Conservation (phyloP, 345 rosid genomes). For the Fremontodendron californicum region DNA sequence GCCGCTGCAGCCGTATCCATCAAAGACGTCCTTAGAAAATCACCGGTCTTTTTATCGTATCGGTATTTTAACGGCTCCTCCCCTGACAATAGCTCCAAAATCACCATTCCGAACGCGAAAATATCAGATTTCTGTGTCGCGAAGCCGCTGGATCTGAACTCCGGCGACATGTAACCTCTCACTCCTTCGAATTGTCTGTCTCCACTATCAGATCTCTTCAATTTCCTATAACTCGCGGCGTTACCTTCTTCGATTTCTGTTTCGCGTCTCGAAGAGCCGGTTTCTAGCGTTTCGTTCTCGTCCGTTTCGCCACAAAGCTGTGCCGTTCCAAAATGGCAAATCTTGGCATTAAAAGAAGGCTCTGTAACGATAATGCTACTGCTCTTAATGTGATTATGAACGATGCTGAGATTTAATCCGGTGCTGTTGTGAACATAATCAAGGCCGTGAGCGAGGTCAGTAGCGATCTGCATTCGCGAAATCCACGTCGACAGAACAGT, state of each 20-base stretch:
- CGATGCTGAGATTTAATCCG: slow-evolving; percentile 55
- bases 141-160: slow-evolving; percentile 46
- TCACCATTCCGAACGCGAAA: slow-evolving; percentile 73
- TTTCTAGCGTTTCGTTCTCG: slow-evolving; percentile 27
- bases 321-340: slow-evolving; percentile 84
- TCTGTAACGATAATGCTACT: slow-evolving; percentile 64
- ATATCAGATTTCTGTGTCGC: slow-evolving; percentile 77
- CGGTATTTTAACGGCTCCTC: slow-evolving; percentile 67
- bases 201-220: slow-evolving; percentile 34
- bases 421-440: slow-evolving; percentile 83
- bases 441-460: slow-evolving; percentile 79
- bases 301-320: slow-evolving; percentile 70
- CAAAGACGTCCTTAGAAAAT: slow-evolving; percentile 50
- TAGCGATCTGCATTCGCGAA: slow-evolving; percentile 77
- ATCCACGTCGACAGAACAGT: slow-evolving; percentile 73
- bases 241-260: slow-evolving; percentile 7
- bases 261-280: neutral
- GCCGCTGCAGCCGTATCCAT: slow-evolving; percentile 55
- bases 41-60: slow-evolving; percentile 41
- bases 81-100: slow-evolving; percentile 73
- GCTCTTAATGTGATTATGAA: slow-evolving; percentile 76
- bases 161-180: slow-evolving; percentile 89
- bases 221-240: neutral
- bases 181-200: slow-evolving; percentile 56
- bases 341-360: slow-evolving; percentile 56